phyloP scores from a whole-genome alignment of 2,329 filamentous ascomycete species.

The Hymenoscyphus linearis region DNA sequence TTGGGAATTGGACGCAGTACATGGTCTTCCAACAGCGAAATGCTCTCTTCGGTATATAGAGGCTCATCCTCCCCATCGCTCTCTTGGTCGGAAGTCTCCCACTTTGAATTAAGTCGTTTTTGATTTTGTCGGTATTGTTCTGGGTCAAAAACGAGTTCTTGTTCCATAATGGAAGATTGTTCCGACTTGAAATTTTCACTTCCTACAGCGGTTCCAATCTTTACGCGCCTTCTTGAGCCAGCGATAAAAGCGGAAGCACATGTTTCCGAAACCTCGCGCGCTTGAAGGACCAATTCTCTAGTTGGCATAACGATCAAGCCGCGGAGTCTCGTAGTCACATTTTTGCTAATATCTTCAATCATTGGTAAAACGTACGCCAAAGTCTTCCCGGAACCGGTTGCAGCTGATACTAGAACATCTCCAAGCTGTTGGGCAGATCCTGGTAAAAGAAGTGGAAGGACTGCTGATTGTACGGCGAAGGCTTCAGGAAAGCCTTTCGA shows the following conservation, averaged over 20 bases:
- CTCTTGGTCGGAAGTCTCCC: slow-evolving; percentile 42
- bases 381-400: slow-evolving; percentile 94
- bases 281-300: slow-evolving; percentile 83
- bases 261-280: slow-evolving; percentile 69
- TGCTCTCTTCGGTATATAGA: slow-evolving; percentile 32
- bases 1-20: slow-evolving; percentile 62
- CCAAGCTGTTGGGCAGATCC: slow-evolving; percentile 56
- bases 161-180: slow-evolving; percentile 55
- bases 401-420: slow-evolving; percentile 85
- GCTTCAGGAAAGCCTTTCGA: slow-evolving; percentile 66
- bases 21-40: slow-evolving; percentile 50
- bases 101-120: slow-evolving; percentile 37
- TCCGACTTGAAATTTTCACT: slow-evolving; percentile 68
- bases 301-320: slow-evolving; percentile 87
- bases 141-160: slow-evolving; percentile 65
- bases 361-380: slow-evolving; percentile 86
- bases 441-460: slow-evolving; percentile 74
- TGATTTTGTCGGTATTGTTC: slow-evolving; percentile 45
- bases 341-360: slow-evolving; percentile 66
- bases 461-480: slow-evolving; percentile 73
- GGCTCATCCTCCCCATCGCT: slow-evolving; percentile 37
- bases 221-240: slow-evolving; percentile 58
- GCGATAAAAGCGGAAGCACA: slow-evolving; percentile 60
- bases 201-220: slow-evolving; percentile 77
- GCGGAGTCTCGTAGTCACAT: slow-evolving; percentile 60